Percentiles rank a stretch among this genome's conserved stretches.
These are phyloP conservation scores for Plantago lanceolata DNA, from an alignment of 305 asterid genomes.

Conservation along the genomic window DNA sequence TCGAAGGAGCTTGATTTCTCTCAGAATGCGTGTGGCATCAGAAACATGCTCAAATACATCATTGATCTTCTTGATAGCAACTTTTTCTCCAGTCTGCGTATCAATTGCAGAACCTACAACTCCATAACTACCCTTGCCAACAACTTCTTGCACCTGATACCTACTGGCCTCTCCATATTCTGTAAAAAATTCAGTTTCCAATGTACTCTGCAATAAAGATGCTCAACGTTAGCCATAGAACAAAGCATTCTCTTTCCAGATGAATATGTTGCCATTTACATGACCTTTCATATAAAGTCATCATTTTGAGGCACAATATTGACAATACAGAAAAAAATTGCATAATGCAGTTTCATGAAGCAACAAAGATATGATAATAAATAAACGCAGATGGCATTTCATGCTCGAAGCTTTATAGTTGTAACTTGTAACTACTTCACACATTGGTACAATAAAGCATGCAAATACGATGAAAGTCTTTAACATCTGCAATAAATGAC, in stretches of 20 bases:
- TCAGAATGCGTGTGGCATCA: constrained; percentile 69
- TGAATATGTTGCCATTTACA: neutral
- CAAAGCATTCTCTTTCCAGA: neutral
- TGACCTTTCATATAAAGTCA: neutral
- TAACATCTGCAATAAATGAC: neutral
- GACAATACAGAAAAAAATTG: too few relatives aligned
- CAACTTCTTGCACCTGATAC: constrained; percentile 65
- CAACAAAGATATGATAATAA: too few relatives aligned
- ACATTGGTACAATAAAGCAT: neutral
- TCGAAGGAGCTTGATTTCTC: constrained; percentile 74
- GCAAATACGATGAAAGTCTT: neutral
- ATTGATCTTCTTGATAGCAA: constrained; percentile 71
- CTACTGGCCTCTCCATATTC: constrained; percentile 75
- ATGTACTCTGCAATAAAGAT: constrained; percentile 33
- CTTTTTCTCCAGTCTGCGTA: constrained; percentile 57
- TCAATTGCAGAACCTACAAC: constrained; percentile 67
- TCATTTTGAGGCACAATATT: neutral
- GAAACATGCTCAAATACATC: constrained; percentile 79
- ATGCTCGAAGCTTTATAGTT: neutral
- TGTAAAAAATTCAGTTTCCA: constrained; percentile 67
- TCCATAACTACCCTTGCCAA: constrained; percentile 81
- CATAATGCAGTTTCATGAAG: too few relatives aligned
- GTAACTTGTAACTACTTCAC: neutral
- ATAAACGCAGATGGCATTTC: neutral
- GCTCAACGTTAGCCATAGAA: neutral